Conservation (phyloP, 2,329 filamentous ascomycete species). For the Aspergillus sp. region DNA sequence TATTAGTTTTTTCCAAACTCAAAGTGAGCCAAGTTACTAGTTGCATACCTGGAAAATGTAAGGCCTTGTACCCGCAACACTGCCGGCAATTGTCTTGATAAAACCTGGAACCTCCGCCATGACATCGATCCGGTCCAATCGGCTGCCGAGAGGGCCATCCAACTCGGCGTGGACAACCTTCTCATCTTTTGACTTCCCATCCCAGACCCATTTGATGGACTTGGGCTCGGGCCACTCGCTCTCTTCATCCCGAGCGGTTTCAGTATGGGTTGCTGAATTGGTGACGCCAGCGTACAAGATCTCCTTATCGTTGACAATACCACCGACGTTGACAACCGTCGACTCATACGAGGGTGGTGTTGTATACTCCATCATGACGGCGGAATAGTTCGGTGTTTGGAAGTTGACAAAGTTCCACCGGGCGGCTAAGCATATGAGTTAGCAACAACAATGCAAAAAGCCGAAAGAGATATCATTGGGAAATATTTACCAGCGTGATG, state of each 20-base stretch:
- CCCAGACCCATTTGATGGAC: constrained; percentile 67
- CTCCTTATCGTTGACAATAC: constrained; percentile 70
- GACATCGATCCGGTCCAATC: constrained; percentile 78
- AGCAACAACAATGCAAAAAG: background rate
- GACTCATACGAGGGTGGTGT: constrained; percentile 88
- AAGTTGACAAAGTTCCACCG: constrained; percentile 93
- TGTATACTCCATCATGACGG: constrained; percentile 89
- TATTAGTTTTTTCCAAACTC: constrained; percentile 11
- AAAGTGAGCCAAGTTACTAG: constrained; percentile 3
- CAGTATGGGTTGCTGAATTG: constrained; percentile 60
- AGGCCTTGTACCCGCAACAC: constrained; percentile 82
- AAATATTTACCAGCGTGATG: constrained; percentile 67
- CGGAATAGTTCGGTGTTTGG: constrained; percentile 78
- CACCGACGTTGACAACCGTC: constrained; percentile 74
- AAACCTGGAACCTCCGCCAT: constrained; percentile 96
- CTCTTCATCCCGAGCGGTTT: constrained; percentile 61
- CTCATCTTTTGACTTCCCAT: constrained; percentile 66
- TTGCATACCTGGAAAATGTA: constrained; percentile 86
- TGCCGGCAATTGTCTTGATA: constrained; percentile 86
- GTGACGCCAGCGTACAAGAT: constrained; percentile 64
- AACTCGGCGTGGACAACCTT: constrained; percentile 62
- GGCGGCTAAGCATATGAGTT: constrained; percentile 45
- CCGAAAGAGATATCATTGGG: no score
- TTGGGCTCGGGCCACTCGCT: constrained; percentile 86
- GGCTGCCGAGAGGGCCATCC: constrained; percentile 59